Conservation (phyloP, 1,284 basidiomycete genomes). For the Quambalaria eucalypti region DNA sequence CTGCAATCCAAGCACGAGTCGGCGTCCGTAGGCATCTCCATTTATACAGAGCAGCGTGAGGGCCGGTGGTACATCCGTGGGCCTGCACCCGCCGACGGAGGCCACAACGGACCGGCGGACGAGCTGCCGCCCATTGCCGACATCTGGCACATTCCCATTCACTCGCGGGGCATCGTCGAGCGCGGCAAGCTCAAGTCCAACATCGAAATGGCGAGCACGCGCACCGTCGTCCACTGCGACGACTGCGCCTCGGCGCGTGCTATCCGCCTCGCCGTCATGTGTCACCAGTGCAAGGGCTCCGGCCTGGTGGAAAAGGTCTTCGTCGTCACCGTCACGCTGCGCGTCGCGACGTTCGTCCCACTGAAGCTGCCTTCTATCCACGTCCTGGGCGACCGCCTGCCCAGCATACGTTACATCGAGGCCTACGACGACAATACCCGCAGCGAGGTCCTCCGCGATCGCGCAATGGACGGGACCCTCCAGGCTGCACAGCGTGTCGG, state of each 20-base stretch:
- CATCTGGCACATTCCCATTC: conserved; percentile 15
- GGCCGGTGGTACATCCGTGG: conserved; percentile 12
- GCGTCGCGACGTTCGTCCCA: conserved; percentile 13
- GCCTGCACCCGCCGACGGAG: conserved; percentile 6
- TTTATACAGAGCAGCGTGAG: conserved; percentile 15
- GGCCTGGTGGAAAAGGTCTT: conserved; percentile 14
- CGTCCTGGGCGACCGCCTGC: conserved; percentile 8
- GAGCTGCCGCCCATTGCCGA: conserved; percentile 9
- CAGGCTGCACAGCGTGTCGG: conserved; percentile 12
- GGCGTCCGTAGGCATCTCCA: conserved; percentile 7
- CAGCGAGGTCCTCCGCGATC: conserved; percentile 7
- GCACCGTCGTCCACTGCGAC: conserved; percentile 10
- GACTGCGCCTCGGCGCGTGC: conserved; percentile 8
- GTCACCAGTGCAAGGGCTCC: conserved; percentile 4
- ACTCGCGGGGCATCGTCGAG: conserved; percentile 14
- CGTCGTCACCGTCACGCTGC: conserved; percentile 11
- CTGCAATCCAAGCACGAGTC: conserved; percentile 10
- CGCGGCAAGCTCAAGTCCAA: conserved; percentile 16
- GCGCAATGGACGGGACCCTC: conserved; percentile 11
- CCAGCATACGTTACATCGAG: conserved; percentile 13
- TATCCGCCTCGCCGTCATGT: neutral
- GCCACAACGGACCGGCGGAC: neutral
- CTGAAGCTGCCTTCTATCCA: conserved; percentile 12
- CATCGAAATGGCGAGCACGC: conserved; percentile 10
- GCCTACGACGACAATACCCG: conserved; percentile 2